Evolutionary conservation across 73 alveolate species (phyloP).

Genomic region (Stentor coeruleus): DNA sequence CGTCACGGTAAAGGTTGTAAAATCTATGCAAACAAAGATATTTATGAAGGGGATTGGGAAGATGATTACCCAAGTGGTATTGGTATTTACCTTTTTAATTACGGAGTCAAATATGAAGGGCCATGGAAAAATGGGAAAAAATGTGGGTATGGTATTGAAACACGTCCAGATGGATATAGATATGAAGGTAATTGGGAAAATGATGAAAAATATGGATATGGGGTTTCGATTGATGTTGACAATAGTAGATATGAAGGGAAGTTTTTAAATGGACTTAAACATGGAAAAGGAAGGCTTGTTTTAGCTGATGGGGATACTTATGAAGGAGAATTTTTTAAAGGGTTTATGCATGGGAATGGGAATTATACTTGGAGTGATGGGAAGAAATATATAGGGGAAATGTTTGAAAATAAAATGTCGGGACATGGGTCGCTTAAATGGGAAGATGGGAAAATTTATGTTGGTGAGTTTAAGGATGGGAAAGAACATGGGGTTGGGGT

Average conservation of each 20-base stretch:
- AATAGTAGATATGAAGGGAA: constrained; percentile 71
- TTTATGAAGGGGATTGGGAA: constrained; percentile 50
- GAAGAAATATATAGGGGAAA: constrained; percentile 57
- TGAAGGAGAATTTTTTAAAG: constrained; percentile 64
- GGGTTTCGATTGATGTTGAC: constrained; percentile 41
- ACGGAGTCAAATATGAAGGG: constrained; percentile 50
- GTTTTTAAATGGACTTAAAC: constrained; percentile 60
- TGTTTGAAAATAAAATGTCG: constrained; percentile 55
- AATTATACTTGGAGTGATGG: constrained; percentile 62
- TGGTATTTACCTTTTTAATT: constrained; percentile 40
- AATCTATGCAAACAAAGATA: constrained; percentile 37
- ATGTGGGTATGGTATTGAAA: constrained; percentile 70
- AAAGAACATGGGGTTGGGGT: constrained; percentile 64
- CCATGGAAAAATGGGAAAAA: constrained; percentile 69
- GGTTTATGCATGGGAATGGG: constrained; percentile 67
- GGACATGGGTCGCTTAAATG: constrained; percentile 64
- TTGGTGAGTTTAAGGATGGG: constrained; percentile 52
- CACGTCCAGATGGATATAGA: constrained; percentile 45
- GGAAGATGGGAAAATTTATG: constrained; percentile 60
- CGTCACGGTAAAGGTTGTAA: constrained; percentile 68
- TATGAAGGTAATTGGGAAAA: constrained; percentile 44
- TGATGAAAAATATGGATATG: constrained; percentile 36
- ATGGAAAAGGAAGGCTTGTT: constrained; percentile 67
- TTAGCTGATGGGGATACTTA: constrained; percentile 64
- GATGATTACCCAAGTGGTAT: constrained; percentile 41